Evolutionary conservation across 331 rosid genomes (phyloP).

Genomic region (Prunus yedoensis): DNA sequence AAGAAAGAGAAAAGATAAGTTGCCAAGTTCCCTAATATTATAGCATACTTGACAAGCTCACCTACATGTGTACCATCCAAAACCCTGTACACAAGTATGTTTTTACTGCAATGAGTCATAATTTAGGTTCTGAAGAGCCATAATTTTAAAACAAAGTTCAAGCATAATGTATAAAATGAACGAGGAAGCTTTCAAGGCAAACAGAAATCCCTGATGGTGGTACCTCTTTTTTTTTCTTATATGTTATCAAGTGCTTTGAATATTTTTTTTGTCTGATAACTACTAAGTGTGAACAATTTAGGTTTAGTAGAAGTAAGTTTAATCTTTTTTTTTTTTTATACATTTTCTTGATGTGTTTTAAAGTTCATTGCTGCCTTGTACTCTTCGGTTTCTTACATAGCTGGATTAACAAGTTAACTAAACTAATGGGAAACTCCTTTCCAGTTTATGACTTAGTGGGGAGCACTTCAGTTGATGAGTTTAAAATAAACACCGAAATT

Average conservation of each 20-base stretch:
- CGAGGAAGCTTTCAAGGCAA: neutral
- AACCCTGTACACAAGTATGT: no score
- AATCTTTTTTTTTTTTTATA: no score
- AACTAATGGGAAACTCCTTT: neutral
- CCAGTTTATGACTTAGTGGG: slow-evolving; percentile 5
- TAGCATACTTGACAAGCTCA: neutral
- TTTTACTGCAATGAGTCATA: neutral
- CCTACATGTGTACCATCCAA: neutral
- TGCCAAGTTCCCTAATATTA: neutral
- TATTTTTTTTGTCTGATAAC: no score
- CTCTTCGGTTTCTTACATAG: neutral
- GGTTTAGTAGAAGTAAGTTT: no score
- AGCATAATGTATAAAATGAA: neutral
- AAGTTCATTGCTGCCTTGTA: neutral
- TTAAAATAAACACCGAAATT: neutral
- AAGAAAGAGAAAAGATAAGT: neutral
- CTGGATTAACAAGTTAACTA: slow-evolving; percentile 1
- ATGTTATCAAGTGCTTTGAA: no score
- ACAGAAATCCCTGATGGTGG: neutral
- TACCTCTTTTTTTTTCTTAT: no score
- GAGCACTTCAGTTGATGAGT: neutral
- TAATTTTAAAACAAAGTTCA: neutral
- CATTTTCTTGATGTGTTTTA: neutral
- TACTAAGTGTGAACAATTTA: no score
- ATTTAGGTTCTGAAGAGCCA: neutral